Percentiles rank a stretch among this genome's conserved stretches.
phyloP scores from a whole-genome alignment of 495 filamentous ascomycete genomes.

The Hypoxylon cercidicola region DNA sequence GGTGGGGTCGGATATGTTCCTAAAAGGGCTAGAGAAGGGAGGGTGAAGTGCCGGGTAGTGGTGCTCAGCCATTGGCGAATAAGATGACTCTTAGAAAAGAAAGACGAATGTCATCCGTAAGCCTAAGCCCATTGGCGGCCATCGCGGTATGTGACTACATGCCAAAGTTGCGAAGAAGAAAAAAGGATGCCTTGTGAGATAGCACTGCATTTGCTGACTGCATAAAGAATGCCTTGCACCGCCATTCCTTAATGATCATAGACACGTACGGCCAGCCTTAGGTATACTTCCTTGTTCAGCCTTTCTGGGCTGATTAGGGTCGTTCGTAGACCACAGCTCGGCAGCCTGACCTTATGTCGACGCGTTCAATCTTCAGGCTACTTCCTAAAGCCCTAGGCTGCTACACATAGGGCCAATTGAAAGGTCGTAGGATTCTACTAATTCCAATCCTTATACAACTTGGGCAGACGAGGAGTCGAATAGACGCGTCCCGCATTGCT shows the following conservation, averaged over 20 bases:
- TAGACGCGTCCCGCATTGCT: conserved; percentile 27
- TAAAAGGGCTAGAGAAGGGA: too few relatives aligned
- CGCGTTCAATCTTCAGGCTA: conserved; percentile 5
- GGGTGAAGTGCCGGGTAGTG: too few relatives aligned
- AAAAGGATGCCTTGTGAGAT: background rate
- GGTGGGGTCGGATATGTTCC: too few relatives aligned
- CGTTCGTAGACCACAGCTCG: background rate
- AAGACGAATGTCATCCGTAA: background rate
- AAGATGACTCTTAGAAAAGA: background rate
- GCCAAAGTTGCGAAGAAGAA: background rate
- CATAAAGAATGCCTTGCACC: background rate
- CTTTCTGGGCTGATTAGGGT: background rate
- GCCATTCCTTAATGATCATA: background rate
- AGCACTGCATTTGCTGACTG: conserved; percentile 16
- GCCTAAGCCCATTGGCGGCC: background rate
- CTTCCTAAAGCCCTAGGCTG: conserved; percentile 7
- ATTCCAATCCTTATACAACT: background rate
- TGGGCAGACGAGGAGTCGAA: background rate
- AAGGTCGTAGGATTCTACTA: conserved; percentile 1
- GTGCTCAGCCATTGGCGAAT: too few relatives aligned
- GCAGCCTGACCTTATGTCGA: background rate
- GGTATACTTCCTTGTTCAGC: background rate
- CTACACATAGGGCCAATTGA: conserved; percentile 2
- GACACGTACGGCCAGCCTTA: background rate
- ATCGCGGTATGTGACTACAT: background rate